Base-by-base conservation (phyloP, 139 green algal species). In the Tetratostichococcus sp. region DNA sequence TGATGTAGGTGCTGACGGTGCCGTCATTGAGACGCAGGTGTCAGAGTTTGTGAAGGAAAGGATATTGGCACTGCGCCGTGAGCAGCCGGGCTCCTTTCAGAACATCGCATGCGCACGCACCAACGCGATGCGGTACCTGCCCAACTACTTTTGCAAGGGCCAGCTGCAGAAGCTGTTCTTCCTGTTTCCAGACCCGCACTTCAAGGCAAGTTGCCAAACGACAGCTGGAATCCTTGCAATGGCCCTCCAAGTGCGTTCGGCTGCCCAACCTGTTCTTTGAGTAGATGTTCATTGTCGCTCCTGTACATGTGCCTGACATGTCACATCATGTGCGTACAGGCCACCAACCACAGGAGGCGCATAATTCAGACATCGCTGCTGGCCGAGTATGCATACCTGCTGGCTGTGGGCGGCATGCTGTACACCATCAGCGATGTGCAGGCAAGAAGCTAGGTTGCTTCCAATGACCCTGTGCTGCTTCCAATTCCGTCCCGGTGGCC, bases 151-250 rank as follows among this genome's bases (percentile, higher is more conserved):
- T 75, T 23, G 72, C 0, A 97, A 97, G 75, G 96, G 91, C 0
- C 90, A 97, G 89, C 88, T 98, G 30, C 86, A 87, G 42, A 98
- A 98, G 83, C 85, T 99, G 39, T 99, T 99, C 87, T 99, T 99
- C 86, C 87, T 99, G 0, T 99, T 99, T 81, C 93, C 96, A 32
- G 87, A 92, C 58, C 87, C 87, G 31, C 87, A 92, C 77, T 92
- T 92, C 81, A 92, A 92, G 69, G 39, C 11, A 11, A 50, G 39
- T 11, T 11, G 39, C 39, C 39, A 11, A 21, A 50, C 39, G 11
- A n/a, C n/a, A n/a, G n/a, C n/a, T n/a, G n/a, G n/a, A n/a, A n/a
- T n/a, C n/a, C n/a, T n/a, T n/a, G n/a, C n/a, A n/a, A n/a, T 11
- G 39, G 39, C 39, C 39, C 39, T 50, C 8, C 39, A n/a, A 50